Base-by-base conservation (phyloP, 202 grass and related monocot species). In the Cymbopogon flexuosus region DNA sequence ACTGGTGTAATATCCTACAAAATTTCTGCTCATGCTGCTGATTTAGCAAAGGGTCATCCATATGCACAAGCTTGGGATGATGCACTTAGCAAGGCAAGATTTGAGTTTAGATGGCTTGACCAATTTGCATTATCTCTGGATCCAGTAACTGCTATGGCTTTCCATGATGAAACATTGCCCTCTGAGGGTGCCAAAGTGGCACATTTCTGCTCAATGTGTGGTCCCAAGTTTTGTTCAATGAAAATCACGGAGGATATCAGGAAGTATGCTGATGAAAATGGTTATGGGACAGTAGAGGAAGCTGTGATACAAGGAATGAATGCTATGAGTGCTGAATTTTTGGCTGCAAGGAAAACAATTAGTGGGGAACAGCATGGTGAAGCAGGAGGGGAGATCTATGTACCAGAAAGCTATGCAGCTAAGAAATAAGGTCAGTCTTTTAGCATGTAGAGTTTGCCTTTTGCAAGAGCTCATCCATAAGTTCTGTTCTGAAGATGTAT, bases 81-180 rank as follows among this genome's bases (percentile, higher is more conserved):
- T 86, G 88, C 90, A 61, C 80, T 98, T 58, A 94, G 92, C 84
- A 98, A 91, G 65, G 95, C 95, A n/a, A 97, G 94, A 43, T 98
- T 98, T 91, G 95, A 98, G 83, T 98, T 98, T 89, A 90, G 95
- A 90, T 98, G 95, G 95, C 70, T 98, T 62, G 95, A 98, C 66
- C 95, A 98, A 65, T 98, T 98, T 90, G 86, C 95, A 36, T 79
- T 98, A 62, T 94, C 92, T 54, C 80, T 98, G 71, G 95, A 98
- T 86, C 95, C 95, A 56, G 91, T 93, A 80, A 98, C 95, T 36
- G 90, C 95, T 49, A 95, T 98, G 95, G 81, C 90, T 82, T 98
- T 98, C 73, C 95, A 98, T 86, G 95, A 98, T 83, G 95, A 98
- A 74, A 93, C 92, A 31, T 77, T 98, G 51, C 95, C 95, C 24